Evolutionary conservation across 2,329 filamentous ascomycete genomes (phyloP).

Genomic region (Microsporum canis): DNA sequence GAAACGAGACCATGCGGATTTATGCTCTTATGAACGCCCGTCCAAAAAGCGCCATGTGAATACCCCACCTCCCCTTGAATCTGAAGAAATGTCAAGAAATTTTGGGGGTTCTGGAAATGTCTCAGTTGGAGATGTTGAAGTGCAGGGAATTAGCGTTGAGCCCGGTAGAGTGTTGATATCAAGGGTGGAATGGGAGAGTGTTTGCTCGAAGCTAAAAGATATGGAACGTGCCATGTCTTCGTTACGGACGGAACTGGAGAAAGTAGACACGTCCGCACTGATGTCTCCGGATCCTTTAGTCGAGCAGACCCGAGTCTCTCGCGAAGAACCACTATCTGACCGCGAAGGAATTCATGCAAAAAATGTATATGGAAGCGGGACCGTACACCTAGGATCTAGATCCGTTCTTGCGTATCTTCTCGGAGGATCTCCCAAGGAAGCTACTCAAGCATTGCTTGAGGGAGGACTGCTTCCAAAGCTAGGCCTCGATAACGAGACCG

Average conservation of each 20-base stretch:
- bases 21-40: constrained; percentile 40
- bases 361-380: constrained; percentile 49
- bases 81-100: constrained; percentile 4
- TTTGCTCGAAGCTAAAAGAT: constrained; percentile 31
- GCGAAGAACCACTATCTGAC: constrained; percentile 8
- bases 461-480: constrained; percentile 52
- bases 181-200: constrained; percentile 36
- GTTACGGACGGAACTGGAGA: constrained; percentile 31
- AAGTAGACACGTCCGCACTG: constrained; percentile 23
- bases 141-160: constrained; percentile 5
- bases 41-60: constrained; percentile 34
- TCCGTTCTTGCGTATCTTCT: constrained; percentile 52
- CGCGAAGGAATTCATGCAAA: constrained; percentile 49
- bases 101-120: constrained; percentile 8
- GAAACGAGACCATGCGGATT: constrained; percentile 39
- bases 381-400: constrained; percentile 50
- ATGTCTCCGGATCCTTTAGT: constrained; percentile 6
- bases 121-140: not conserved
- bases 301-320: constrained; percentile 2
- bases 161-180: constrained; percentile 27
- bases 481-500: constrained; percentile 52
- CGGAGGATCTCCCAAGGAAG: constrained; percentile 39
- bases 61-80: constrained; percentile 19
- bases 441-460: constrained; percentile 44
- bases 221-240: constrained; percentile 34